Percentiles rank a stretch among this genome's conserved stretches.
phyloP scores from a whole-genome alignment of 2,329 filamentous ascomycete genomes.

The Xylariaceae sp. region DNA sequence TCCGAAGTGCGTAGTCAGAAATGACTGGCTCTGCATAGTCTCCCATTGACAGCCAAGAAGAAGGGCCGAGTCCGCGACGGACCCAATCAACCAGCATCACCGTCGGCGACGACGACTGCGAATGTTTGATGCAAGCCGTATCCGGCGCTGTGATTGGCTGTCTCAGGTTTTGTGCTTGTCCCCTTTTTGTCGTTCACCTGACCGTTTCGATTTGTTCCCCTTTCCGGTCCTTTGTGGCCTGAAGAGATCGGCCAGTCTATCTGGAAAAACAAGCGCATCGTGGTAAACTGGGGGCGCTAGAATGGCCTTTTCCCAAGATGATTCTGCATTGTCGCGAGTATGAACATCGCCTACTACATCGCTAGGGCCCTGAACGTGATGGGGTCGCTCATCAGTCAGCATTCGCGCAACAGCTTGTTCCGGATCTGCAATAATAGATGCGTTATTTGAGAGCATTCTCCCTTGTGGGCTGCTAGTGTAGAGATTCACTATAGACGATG shows the following conservation, averaged over 20 bases:
- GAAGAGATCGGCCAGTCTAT: not conserved
- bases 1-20: not conserved
- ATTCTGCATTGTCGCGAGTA: not conserved
- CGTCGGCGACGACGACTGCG: conserved; percentile 3
- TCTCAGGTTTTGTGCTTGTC: not conserved
- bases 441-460: conserved; percentile 1
- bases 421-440: conserved; percentile 8
- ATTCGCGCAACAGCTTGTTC: conserved; percentile 16
- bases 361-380: not conserved
- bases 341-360: not conserved
- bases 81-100: conserved; percentile 15
- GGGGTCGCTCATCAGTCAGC: conserved; percentile 5
- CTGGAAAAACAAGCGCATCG: not conserved
- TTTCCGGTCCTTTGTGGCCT: conserved; percentile 1
- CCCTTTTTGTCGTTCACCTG: conserved; percentile 16
- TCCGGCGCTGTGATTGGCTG: conserved; percentile 8
- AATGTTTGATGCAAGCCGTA: not conserved
- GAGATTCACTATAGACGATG: conserved; percentile 9
- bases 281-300: not conserved
- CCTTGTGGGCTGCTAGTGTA: conserved; percentile 5
- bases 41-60: conserved; percentile 17
- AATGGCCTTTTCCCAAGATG: too few relatives aligned
- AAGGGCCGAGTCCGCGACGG: conserved; percentile 2
- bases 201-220: conserved; percentile 10
- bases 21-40: conserved; percentile 16